Evolutionary conservation across 495 filamentous ascomycete species (phyloP).

Genomic region (Aspergillus steynii): DNA sequence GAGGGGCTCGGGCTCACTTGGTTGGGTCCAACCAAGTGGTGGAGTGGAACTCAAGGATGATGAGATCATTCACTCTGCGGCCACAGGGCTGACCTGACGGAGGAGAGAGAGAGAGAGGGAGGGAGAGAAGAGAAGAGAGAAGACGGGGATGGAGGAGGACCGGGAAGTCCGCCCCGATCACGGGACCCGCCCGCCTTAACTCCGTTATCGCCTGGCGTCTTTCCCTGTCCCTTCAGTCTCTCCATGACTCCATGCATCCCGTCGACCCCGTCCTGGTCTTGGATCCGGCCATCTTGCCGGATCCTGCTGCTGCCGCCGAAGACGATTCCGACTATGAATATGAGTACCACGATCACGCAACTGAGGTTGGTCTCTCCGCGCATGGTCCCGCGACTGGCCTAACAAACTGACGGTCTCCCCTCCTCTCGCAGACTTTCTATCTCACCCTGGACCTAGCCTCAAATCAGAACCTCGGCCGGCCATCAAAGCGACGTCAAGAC

Average conservation of each 20-base stretch:
- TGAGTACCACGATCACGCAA: slow-evolving; percentile 59
- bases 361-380: slow-evolving; percentile 43
- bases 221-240: neutral
- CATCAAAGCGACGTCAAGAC: slow-evolving; percentile 32
- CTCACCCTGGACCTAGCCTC: slow-evolving; percentile 55
- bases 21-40: too few species aligned
- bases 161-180: neutral
- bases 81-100: too few species aligned
- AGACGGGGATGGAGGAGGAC: neutral
- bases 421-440: slow-evolving; percentile 47
- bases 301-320: slow-evolving; percentile 12
- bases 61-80: too few species aligned
- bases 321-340: slow-evolving; percentile 57
- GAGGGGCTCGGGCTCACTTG: too few species aligned
- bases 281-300: slow-evolving; percentile 26
- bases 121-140: neutral
- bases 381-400: neutral
- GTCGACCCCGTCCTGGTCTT: slow-evolving; percentile 18
- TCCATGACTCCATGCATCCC: slow-evolving; percentile 2
- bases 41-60: too few species aligned
- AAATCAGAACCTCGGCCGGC: slow-evolving; percentile 39
- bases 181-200: neutral
- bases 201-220: neutral
- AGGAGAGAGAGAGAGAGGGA: too few species aligned
- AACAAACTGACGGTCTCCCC: slow-evolving; percentile 6